Evolutionary conservation across 1,284 basidiomycete species (phyloP).

Genomic region (Fomitopsis pinicola): DNA sequence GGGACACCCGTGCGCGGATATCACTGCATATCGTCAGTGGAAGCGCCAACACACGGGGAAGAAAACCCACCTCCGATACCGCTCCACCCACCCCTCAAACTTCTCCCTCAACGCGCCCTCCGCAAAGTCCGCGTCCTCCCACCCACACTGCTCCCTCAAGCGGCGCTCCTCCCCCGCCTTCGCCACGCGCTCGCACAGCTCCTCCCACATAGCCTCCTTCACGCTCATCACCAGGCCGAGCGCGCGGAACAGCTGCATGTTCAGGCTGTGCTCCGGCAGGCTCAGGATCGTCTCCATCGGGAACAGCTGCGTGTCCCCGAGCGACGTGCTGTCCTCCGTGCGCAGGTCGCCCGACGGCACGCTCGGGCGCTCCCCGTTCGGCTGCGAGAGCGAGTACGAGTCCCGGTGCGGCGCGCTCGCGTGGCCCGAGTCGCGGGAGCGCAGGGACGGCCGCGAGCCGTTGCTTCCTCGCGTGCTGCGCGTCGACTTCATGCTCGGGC

Average conservation of each 20-base stretch:
- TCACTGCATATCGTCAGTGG: conserved; percentile 40
- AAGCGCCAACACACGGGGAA: not conserved
- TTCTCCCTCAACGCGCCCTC: conserved; percentile 50
- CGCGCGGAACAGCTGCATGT: conserved; percentile 67
- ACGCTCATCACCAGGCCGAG: conserved; percentile 63
- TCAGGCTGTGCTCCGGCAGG: conserved; percentile 56
- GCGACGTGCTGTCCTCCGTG: not conserved
- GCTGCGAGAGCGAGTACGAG: not conserved
- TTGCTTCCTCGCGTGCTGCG: not conserved
- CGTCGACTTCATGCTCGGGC: not conserved
- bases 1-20: conserved; percentile 61
- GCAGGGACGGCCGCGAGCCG: not conserved
- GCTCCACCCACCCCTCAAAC: conserved; percentile 61
- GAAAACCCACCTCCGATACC: conserved; percentile 46
- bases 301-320: conserved; percentile 27
- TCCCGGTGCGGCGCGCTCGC: not conserved
- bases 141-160: conserved; percentile 51
- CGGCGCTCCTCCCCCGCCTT: conserved; percentile 38
- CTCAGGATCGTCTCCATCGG: conserved; percentile 39
- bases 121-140: conserved; percentile 60
- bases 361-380: not conserved
- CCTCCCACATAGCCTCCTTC: conserved; percentile 80
- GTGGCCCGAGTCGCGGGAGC: not conserved
- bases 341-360: conserved; percentile 4
- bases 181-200: conserved; percentile 56